These are phyloP conservation scores for Cercophora newfieldiana DNA, from an alignment of 495 filamentous ascomycete species.

Conservation along the genomic window DNA sequence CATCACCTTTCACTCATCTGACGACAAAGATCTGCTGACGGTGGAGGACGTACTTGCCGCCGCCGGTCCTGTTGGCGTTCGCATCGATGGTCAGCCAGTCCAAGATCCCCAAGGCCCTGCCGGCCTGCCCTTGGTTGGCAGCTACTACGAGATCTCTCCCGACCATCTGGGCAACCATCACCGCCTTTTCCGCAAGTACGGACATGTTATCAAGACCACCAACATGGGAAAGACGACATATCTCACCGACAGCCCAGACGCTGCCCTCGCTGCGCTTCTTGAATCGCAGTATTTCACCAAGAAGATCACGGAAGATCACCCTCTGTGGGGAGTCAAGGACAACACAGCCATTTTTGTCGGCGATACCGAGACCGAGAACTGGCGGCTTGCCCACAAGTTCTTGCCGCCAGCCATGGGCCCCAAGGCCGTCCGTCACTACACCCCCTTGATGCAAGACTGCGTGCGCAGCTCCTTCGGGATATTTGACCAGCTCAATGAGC, in stretches of 20 bases:
- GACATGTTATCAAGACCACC: constrained; percentile 54
- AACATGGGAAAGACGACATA: constrained; percentile 53
- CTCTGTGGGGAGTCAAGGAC: constrained; percentile 49
- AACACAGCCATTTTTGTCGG: constrained; percentile 53
- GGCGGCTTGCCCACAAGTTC: constrained; percentile 55
- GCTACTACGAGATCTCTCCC: constrained; percentile 57
- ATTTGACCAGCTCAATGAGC: constrained; percentile 54
- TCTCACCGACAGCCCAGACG: constrained; percentile 51
- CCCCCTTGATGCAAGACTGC: constrained; percentile 53
- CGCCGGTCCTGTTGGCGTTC: constrained; percentile 39
- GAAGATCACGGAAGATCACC: constrained; percentile 50
- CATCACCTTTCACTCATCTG: constrained; percentile 40
- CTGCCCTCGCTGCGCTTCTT: constrained; percentile 42
- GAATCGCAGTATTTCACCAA: constrained; percentile 57
- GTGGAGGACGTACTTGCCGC: constrained; percentile 34
- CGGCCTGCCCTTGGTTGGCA: constrained; percentile 52
- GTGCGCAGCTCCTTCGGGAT: constrained; percentile 48
- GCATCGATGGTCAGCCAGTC: constrained; percentile 46
- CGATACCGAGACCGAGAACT: constrained; percentile 52
- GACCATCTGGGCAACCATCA: constrained; percentile 61
- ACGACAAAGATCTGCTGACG: constrained; percentile 30
- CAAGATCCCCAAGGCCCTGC: constrained; percentile 46
- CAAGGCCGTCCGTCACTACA: constrained; percentile 57
- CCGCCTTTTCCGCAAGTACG: constrained; percentile 55
- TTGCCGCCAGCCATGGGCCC: constrained; percentile 54